phyloP scores from a whole-genome alignment of 768 basidiomycete species.

The Boletus rufocinnamomeus region DNA sequence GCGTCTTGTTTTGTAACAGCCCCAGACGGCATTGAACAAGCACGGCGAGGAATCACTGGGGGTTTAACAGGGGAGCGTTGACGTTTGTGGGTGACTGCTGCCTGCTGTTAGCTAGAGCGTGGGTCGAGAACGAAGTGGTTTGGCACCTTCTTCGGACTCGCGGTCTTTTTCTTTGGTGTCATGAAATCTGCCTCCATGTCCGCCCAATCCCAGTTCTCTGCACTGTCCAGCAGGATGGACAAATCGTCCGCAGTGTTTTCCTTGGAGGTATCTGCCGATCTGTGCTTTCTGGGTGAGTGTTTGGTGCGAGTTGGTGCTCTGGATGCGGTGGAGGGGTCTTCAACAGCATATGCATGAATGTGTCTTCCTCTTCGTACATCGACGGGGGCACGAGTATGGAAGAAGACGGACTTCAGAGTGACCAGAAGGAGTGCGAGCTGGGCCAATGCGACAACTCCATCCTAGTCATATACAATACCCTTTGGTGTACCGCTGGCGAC shows the following conservation, averaged over 20 bases:
- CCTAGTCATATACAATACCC: too few species aligned
- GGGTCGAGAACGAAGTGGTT: not conserved
- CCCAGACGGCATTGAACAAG: slow-evolving; percentile 12
- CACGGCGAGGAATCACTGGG: slow-evolving; percentile 12
- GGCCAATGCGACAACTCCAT: too few species aligned
- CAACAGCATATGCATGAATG: slow-evolving; percentile 57
- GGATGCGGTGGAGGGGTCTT: slow-evolving; percentile 50
- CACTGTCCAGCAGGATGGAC: slow-evolving; percentile 56
- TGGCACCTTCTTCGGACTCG: slow-evolving; percentile 30
- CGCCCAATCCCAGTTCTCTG: slow-evolving; percentile 71
- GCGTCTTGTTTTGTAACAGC: slow-evolving; percentile 11
- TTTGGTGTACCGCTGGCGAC: too few species aligned
- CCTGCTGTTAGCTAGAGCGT: slow-evolving; percentile 1
- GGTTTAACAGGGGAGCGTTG: slow-evolving; percentile 23
- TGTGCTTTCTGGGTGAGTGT: slow-evolving; percentile 29
- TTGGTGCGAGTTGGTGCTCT: slow-evolving; percentile 31
- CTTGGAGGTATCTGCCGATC: slow-evolving; percentile 1
- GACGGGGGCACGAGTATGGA: too few species aligned
- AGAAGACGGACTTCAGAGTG: too few species aligned
- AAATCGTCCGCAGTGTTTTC: too few species aligned
- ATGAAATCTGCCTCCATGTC: slow-evolving; percentile 53
- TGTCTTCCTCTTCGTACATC: slow-evolving; percentile 60
- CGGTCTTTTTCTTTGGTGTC: slow-evolving; percentile 50
- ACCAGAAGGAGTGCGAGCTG: too few species aligned
- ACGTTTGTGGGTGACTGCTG: slow-evolving; percentile 18